These are phyloP conservation scores for Pyrenula massariospora DNA, from an alignment of 495 filamentous ascomycete species.

Conservation along the genomic window DNA sequence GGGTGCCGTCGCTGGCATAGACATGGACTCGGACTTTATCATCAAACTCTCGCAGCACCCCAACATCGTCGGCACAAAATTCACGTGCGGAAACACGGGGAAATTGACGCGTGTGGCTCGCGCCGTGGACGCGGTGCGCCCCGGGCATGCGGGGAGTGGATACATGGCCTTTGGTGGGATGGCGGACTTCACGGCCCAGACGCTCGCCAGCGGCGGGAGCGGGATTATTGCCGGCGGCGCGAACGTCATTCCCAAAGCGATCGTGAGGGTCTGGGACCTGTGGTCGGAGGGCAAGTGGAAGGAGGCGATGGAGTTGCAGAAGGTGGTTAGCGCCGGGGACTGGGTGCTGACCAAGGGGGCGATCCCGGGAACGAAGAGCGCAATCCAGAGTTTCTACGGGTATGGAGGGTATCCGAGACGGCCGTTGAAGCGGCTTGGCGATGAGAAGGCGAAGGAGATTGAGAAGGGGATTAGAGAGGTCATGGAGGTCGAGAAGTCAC, in stretches of 20 bases:
- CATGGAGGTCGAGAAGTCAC: conserved; percentile 49
- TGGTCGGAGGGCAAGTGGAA: conserved; percentile 60
- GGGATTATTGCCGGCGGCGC: conserved; percentile 82
- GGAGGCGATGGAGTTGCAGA: conserved; percentile 64
- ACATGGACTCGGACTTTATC: conserved; percentile 83
- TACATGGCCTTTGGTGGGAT: conserved; percentile 87
- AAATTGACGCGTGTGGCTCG: conserved; percentile 78
- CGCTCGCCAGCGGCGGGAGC: conserved; percentile 63
- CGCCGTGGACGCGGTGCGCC: conserved; percentile 62
- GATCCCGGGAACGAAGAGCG: conserved; percentile 77
- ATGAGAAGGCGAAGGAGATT: conserved; percentile 40
- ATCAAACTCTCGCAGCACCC: conserved; percentile 70
- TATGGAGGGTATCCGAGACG: conserved; percentile 71
- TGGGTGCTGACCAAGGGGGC: conserved; percentile 81
- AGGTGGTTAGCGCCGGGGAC: conserved; percentile 60
- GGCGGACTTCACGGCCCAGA: conserved; percentile 79
- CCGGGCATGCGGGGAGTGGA: conserved; percentile 47
- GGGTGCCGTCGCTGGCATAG: conserved; percentile 79
- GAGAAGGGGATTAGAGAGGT: conserved; percentile 56
- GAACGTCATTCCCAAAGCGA: conserved; percentile 75
- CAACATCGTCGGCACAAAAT: conserved; percentile 81
- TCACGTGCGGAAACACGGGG: conserved; percentile 83
- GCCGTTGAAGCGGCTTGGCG: conserved; percentile 54
- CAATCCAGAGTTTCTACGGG: conserved; percentile 72
- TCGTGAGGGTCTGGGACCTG: conserved; percentile 70